Evolutionary conservation across 2,329 filamentous ascomycete genomes (phyloP).

Genomic region (Ceratocystis papillata): DNA sequence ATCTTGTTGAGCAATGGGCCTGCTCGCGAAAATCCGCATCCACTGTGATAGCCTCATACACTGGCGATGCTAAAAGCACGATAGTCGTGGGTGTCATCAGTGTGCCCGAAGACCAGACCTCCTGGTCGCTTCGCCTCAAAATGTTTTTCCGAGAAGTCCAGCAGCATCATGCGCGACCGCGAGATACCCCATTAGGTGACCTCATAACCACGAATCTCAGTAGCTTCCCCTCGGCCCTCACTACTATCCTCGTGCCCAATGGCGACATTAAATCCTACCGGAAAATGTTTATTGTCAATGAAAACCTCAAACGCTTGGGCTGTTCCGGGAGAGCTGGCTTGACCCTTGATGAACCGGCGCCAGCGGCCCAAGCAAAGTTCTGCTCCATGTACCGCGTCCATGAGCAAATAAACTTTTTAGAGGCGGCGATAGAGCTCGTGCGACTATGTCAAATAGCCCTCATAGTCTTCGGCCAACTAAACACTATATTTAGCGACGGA

Average conservation of each 20-base stretch:
- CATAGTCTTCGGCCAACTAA: slow-evolving; percentile 75
- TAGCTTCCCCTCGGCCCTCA: slow-evolving; percentile 81
- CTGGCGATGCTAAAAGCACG: slow-evolving; percentile 67
- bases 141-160: slow-evolving; percentile 79
- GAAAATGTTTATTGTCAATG: slow-evolving; percentile 83
- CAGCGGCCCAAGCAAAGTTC: slow-evolving; percentile 82
- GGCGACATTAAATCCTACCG: slow-evolving; percentile 73
- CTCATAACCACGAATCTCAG: slow-evolving; percentile 92
- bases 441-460: slow-evolving; percentile 85
- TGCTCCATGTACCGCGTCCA: slow-evolving; percentile 80
- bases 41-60: slow-evolving; percentile 85
- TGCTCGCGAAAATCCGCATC: slow-evolving; percentile 85
- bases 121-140: slow-evolving; percentile 68
- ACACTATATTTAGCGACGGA: slow-evolving; percentile 83
- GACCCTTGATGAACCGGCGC: slow-evolving; percentile 64
- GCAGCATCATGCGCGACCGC: slow-evolving; percentile 72
- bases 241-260: slow-evolving; percentile 79
- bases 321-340: slow-evolving; percentile 85
- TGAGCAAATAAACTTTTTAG: slow-evolving; percentile 66
- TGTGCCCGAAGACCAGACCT: slow-evolving; percentile 65
- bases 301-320: slow-evolving; percentile 80
- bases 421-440: slow-evolving; percentile 75
- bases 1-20: slow-evolving; percentile 95
- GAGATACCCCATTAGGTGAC: slow-evolving; percentile 70
- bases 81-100: slow-evolving; percentile 72